Base-by-base conservation (phyloP, 192 early-diverging fungal species). In the Linnemannia zychae region DNA sequence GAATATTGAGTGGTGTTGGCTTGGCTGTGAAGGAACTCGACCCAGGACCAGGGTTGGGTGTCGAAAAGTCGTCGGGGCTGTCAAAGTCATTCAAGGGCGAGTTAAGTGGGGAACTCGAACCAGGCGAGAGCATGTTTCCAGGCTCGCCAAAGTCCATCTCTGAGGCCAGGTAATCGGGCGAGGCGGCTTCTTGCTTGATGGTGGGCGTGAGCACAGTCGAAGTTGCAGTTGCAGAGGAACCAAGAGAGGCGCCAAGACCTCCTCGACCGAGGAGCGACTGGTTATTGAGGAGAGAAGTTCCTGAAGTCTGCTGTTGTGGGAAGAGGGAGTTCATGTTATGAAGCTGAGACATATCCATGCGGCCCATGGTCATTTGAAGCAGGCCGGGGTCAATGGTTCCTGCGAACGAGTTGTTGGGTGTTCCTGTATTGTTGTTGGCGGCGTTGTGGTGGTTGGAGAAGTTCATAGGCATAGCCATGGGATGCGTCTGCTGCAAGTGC, bases 61-160 rank as follows among this genome's bases (percentile, higher is more conserved):
- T 74, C 16, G 71, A 78, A 83, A 72, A 76, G n/a, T 79, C 82
- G 47, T 79, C 77, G 11, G 81, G 49, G 34, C 71, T 75, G 24
- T 77, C 81, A 69, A 79, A 87, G n/a, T 75, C 81, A 12, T 87
- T 75, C n/a, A 82, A 49, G 2, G 86, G 86, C 36, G 86, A 84
- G 60, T 81, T 81, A 17, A 73, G 37, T 9, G 80, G 71, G 20
- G 85, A 78, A 50, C 28, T 82, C 17, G 82, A 74, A 0, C 67
- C 49, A 3, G 86, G 86, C 7, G 86, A 87, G 49, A 87, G 52
- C 60, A 87, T 57, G n/a, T 67, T 81, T 33, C 74, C 69, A 34
- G 68, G 74, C 53, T 83, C 67, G 63, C 74, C 76, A 78, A 71
- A 87, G 47, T 87, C 86, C 76, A 87, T 74, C 46, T 83, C 81